Evolutionary conservation across 2,329 filamentous ascomycete species (phyloP), one percentile per base, ranked within the genome.

Genomic region (Neodidymelliopsis sp.): DNA sequence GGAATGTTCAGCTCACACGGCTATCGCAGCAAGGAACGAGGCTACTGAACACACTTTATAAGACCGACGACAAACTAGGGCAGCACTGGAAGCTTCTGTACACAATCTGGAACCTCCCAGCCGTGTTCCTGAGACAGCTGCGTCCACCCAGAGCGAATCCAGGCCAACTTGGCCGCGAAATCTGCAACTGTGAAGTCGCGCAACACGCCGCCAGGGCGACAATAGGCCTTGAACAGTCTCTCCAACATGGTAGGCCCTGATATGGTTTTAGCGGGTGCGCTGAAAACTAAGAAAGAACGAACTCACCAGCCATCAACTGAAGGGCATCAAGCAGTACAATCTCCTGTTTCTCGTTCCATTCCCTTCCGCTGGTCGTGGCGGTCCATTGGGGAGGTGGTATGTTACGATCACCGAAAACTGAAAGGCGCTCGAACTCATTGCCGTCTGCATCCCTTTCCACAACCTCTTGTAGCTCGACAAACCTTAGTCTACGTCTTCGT

Each of bases 391-490:
- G 44, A 2, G 54, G 59, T 6, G 53, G 65, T 28, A 57, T 57
- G 2, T 59, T 65, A n/a, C 71, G 70, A 11, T 67, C 33, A 4
- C 61, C 66, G 51, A 79, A 75, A 4, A 73, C 45, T 2, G 70
- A 56, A 1, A 74, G 31, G 4, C 76, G 73, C 38, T 74, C 69
- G 37, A 78, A 76, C 0, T 43, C 43, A 0, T 65, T 22, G 5
- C 76, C 77, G 41, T 77, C 73, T 0, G 71, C 66, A 37, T 78
- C 76, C 18, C 57, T 49, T 13, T 73, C 69, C 4, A 57, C 60
- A 4, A 51, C 1, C 15, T 62, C 51, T 3, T 56, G 46, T n/a
- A 59, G 38, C 7, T 51, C 53, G 4, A 45, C 37, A 6, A 60
- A 57, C 5, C 42, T 33, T 4, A 65, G 37, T 18, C 35, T 38